phyloP scores from a whole-genome alignment of 1,284 basidiomycete species.

The Macrocybe sp. region DNA sequence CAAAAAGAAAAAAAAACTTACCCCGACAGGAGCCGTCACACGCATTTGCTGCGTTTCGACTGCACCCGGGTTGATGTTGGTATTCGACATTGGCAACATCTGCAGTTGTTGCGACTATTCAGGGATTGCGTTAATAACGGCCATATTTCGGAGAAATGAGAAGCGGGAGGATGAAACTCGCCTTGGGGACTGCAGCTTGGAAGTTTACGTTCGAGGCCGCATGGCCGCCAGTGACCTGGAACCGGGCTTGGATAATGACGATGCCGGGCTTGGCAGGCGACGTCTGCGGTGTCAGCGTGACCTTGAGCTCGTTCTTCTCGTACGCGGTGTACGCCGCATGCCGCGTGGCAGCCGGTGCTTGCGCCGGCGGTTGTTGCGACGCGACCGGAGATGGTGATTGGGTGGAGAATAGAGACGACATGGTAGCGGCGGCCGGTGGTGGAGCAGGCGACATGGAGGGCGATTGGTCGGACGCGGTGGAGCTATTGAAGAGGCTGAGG shows the following conservation, averaged over 20 bases:
- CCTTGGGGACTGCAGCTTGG: slow-evolving; percentile 98
- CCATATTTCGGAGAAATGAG: slow-evolving; percentile 1
- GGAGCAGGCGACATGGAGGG: slow-evolving; percentile 23
- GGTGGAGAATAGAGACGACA: slow-evolving; percentile 30
- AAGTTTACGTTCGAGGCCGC: slow-evolving; percentile 73
- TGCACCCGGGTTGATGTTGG: slow-evolving; percentile 71
- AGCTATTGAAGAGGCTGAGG: slow-evolving; percentile 78
- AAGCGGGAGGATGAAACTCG: slow-evolving; percentile 26
- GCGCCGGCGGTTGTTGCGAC: slow-evolving; percentile 31
- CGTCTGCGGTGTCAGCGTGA: slow-evolving; percentile 86
- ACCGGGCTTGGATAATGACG: slow-evolving; percentile 87
- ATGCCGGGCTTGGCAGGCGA: slow-evolving; percentile 78
- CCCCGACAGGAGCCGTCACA: slow-evolving; percentile 83
- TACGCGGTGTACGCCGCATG: slow-evolving; percentile 83
- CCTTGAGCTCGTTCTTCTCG: slow-evolving; percentile 85
- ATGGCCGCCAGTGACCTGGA: slow-evolving; percentile 62
- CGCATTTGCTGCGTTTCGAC: slow-evolving; percentile 95
- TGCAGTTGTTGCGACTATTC: slow-evolving; percentile 91
- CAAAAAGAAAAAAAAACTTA: slow-evolving; percentile 41
- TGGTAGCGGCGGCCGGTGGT: slow-evolving; percentile 24
- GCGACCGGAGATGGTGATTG: slow-evolving; percentile 31
- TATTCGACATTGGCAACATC: slow-evolving; percentile 96
- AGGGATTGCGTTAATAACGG: slow-evolving; percentile 6
- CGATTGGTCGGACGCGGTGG: slow-evolving; percentile 26
- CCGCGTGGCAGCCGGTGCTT: slow-evolving; percentile 39